Evolutionary conservation across 805 yeast genomes (phyloP), one percentile per base, ranked within the genome.

Genomic region (Priceomyces carsonii): DNA sequence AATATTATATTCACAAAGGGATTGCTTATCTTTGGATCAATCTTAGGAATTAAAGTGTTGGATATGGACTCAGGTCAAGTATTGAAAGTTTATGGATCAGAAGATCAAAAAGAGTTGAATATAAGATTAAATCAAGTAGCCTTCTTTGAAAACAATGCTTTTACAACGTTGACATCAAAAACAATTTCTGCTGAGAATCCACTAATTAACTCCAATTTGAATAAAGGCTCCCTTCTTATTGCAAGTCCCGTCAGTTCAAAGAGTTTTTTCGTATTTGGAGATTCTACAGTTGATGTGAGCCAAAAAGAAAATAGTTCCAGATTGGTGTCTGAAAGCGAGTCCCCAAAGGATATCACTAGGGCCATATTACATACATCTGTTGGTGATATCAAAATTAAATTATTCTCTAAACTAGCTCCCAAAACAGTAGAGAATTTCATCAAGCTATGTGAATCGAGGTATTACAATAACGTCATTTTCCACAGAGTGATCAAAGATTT

Each of bases 341-440:
- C 20, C 14, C 31, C 20, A 5, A 12, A 18, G 5, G 35, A 26
- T 8, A 25, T 29, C 13, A 8, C 40, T 5, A 29, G 23, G 12
- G 46, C 38, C 3, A 45, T 45, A 2, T 32, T 55, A 7, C 59
- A 71, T 42, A 71, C 77, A 2, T 57, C 69, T 3, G 30, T 57
- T 8, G 77, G 77, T 3, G 77, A 71, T 42, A 69, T 71, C 18
- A 50, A 53, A 23, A 44, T 71, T 16, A 48, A 56, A 20, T 41
- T 71, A 15, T 64, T 47, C 40, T 61, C 57, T 3, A 44, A 56
- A 26, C 49, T 55, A 17, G 65, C 68, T 1, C 76, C 76, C 3
- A 45, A 59, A 26, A 63, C 75, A 1, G 66, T 59, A 8, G 70
- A 67, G 39, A 71, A 69, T 43, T 71, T 71, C 38, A 46, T 59